These are phyloP conservation scores for Puccinia polysora DNA, from an alignment of 1,284 basidiomycete species.

Conservation along the genomic window DNA sequence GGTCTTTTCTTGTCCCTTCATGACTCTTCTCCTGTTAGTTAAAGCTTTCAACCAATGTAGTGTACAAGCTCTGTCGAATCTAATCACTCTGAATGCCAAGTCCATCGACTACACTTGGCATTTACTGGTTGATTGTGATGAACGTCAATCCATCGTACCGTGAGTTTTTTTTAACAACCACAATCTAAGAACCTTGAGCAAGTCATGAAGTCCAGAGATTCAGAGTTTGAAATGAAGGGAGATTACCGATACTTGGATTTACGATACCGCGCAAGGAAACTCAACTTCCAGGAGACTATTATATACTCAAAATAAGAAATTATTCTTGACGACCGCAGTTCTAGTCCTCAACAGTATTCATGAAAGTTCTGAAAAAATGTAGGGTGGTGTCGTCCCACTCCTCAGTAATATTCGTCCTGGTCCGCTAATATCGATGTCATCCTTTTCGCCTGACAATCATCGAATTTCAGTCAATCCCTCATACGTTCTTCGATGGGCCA, in stretches of 20 bases:
- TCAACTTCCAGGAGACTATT: conserved; percentile 3
- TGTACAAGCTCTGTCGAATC: conserved; percentile 13
- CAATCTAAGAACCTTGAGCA: no score
- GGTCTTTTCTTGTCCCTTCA: background rate
- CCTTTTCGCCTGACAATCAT: background rate
- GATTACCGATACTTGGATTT: no score
- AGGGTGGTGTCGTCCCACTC: background rate
- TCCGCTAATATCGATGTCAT: background rate
- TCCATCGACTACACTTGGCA: conserved; percentile 8
- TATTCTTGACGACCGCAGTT: conserved; percentile 1
- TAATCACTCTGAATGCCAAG: background rate
- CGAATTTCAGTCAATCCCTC: background rate
- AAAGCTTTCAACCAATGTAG: conserved; percentile 13
- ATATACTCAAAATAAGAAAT: conserved; percentile 2
- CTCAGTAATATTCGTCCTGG: background rate
- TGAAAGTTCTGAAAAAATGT: background rate
- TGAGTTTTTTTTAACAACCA: conserved; percentile 1
- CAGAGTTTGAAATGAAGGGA: no score
- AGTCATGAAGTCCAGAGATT: no score
- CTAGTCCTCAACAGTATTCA: conserved; percentile 16
- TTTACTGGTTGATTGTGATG: conserved; percentile 1
- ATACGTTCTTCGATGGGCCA: background rate
- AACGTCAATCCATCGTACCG: conserved; percentile 6
- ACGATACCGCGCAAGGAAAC: no score
- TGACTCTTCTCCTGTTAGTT: background rate